Conservation (phyloP, 805 yeast species). For the Suhomyces sp. region DNA sequence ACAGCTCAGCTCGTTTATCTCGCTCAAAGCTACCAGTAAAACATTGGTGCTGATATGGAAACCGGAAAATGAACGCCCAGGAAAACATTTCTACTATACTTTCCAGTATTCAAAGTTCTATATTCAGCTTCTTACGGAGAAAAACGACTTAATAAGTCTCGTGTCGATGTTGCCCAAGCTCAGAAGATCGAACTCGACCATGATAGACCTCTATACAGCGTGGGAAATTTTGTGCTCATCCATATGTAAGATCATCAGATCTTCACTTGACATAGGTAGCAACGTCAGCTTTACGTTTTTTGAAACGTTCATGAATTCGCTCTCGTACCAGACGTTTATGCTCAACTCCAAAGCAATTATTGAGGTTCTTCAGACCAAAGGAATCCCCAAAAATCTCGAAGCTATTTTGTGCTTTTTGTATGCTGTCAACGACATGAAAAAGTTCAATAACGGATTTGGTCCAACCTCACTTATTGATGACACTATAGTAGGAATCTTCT, state of each 20-base stretch:
- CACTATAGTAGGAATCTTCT: constrained; percentile 58
- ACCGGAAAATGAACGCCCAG: constrained; percentile 88
- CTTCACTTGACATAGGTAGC: constrained; percentile 40
- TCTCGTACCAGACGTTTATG: constrained; percentile 45
- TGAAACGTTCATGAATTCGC: constrained; percentile 48
- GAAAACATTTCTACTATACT: constrained; percentile 83
- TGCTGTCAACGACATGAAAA: constrained; percentile 58
- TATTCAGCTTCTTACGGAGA: constrained; percentile 51
- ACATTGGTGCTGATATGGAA: constrained; percentile 87
- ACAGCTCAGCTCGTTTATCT: constrained; percentile 62
- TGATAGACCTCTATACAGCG: constrained; percentile 59
- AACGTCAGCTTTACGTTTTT: constrained; percentile 34
- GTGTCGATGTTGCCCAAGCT: constrained; percentile 64
- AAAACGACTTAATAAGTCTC: constrained; percentile 58
- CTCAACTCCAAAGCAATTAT: constrained; percentile 30
- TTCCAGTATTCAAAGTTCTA: constrained; percentile 65
- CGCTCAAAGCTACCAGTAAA: constrained; percentile 65
- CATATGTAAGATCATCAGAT: constrained; percentile 51
- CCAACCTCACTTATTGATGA: constrained; percentile 76
- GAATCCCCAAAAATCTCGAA: constrained; percentile 36
- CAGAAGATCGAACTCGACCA: constrained; percentile 73
- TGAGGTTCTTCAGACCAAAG: constrained; percentile 23
- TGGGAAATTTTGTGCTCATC: constrained; percentile 64
- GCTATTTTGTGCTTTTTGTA: constrained; percentile 43
- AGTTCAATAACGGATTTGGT: constrained; percentile 77